These are phyloP conservation scores for Tetraselmis striata DNA, from an alignment of 139 green algal genomes.

Conservation along the genomic window DNA sequence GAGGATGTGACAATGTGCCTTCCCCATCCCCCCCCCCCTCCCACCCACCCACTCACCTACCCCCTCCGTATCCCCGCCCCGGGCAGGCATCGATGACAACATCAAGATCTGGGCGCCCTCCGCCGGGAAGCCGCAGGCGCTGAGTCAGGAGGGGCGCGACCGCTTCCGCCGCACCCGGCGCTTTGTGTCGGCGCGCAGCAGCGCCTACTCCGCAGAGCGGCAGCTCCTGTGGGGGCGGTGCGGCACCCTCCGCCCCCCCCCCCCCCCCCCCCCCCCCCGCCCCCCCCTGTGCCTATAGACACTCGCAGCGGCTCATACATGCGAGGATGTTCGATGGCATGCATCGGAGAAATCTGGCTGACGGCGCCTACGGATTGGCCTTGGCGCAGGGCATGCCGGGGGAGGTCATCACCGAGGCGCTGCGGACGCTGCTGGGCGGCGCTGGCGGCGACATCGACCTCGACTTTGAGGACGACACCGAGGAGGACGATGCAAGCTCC, in stretches of 20 bases:
- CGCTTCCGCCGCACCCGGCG: not conserved
- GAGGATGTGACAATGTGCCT: too few relatives aligned
- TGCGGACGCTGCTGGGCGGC: not conserved
- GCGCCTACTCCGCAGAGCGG: not conserved
- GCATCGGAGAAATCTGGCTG: not conserved
- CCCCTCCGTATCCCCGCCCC: not conserved
- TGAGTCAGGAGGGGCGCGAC: not conserved
- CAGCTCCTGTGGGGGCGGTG: not conserved
- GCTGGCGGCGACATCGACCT: not conserved
- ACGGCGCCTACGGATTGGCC: not conserved
- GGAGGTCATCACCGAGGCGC: not conserved
- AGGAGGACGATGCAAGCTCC: not conserved
- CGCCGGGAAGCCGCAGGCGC: not conserved
- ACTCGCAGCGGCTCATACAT: too few relatives aligned
- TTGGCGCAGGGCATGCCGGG: not conserved
- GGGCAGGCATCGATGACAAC: slow-evolving; percentile 33
- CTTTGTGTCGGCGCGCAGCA: not conserved
- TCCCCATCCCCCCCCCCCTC: too few relatives aligned
- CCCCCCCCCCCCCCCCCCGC: too few relatives aligned
- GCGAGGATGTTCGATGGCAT: not conserved
- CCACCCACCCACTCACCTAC: not conserved
- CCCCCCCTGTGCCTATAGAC: too few relatives aligned
- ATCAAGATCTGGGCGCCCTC: slow-evolving; percentile 44
- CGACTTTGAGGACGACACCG: not conserved
- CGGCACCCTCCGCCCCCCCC: not conserved